Conservation (phyloP, 2,329 filamentous ascomycete species). For the Leptographium radiaticola region DNA sequence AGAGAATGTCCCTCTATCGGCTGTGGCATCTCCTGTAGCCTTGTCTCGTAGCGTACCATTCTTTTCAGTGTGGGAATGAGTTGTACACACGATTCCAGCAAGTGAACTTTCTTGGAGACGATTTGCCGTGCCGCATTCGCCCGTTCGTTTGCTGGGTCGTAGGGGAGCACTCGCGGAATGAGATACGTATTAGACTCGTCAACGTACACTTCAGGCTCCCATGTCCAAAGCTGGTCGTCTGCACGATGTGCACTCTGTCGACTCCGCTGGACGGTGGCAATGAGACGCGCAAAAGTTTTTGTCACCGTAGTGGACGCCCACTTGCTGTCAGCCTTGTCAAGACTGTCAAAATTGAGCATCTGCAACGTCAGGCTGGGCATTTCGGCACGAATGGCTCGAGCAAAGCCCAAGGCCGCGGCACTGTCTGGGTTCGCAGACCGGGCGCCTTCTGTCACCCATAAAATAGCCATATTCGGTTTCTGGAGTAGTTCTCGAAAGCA, state of each 20-base stretch:
- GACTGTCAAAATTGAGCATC: constrained; percentile 17
- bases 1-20: background rate
- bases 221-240: constrained; percentile 15
- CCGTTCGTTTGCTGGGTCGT: constrained; percentile 23
- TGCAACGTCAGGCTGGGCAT: constrained; percentile 18
- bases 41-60: background rate
- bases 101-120: constrained; percentile 20
- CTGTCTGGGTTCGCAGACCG: constrained; percentile 13
- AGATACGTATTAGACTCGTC: constrained; percentile 17
- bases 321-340: constrained; percentile 1
- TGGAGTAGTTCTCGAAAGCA: constrained; percentile 14
- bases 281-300: constrained; percentile 14
- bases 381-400: constrained; percentile 19
- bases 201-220: constrained; percentile 26
- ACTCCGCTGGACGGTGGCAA: background rate
- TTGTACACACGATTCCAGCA: constrained; percentile 18
- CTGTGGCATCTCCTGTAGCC: background rate
- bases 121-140: constrained; percentile 24
- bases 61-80: constrained; percentile 11
- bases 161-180: constrained; percentile 26
- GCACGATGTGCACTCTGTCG: background rate
- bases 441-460: constrained; percentile 19
- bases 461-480: constrained; percentile 16
- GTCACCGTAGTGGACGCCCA: constrained; percentile 5
- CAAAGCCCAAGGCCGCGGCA: constrained; percentile 20